These are phyloP conservation scores for Stachybotrys chartarum DNA, from an alignment of 2,329 filamentous ascomycete species.

Conservation along the genomic window DNA sequence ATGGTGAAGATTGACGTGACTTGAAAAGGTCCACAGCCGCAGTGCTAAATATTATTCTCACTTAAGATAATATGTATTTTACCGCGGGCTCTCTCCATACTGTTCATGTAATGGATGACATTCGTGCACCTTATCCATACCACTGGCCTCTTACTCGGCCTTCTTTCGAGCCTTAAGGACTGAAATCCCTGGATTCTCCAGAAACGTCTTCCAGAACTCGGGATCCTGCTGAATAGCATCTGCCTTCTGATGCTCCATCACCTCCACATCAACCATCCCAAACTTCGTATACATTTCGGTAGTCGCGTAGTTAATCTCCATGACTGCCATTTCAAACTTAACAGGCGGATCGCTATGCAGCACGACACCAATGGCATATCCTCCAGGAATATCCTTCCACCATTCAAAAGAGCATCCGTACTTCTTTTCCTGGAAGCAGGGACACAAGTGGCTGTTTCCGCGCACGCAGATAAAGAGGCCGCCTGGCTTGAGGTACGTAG, in stretches of 20 bases:
- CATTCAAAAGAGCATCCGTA: not conserved
- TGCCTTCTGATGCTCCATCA: not conserved
- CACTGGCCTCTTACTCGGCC: not conserved
- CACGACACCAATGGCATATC: not conserved
- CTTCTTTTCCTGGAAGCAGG: not conserved
- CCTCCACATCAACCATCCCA: not conserved
- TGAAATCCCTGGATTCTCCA: not conserved
- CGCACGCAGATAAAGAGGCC: conserved; percentile 18
- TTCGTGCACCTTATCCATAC: no score
- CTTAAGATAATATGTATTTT: no score
- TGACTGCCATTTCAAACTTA: not conserved
- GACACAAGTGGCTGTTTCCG: not conserved
- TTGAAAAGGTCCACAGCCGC: no score
- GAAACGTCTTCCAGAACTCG: not conserved
- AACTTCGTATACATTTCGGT: not conserved
- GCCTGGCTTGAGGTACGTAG: conserved; percentile 15
- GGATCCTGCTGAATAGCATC: not conserved
- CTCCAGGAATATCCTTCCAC: not conserved
- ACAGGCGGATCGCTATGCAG: not conserved
- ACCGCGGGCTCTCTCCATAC: no score
- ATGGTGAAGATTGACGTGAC: no score
- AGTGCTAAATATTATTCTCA: no score
- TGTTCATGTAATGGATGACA: no score
- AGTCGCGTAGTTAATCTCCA: not conserved
- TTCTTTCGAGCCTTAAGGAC: not conserved